phyloP scores from a whole-genome alignment of 2,329 filamentous ascomycete genomes.

The Ophiostoma piceae region DNA sequence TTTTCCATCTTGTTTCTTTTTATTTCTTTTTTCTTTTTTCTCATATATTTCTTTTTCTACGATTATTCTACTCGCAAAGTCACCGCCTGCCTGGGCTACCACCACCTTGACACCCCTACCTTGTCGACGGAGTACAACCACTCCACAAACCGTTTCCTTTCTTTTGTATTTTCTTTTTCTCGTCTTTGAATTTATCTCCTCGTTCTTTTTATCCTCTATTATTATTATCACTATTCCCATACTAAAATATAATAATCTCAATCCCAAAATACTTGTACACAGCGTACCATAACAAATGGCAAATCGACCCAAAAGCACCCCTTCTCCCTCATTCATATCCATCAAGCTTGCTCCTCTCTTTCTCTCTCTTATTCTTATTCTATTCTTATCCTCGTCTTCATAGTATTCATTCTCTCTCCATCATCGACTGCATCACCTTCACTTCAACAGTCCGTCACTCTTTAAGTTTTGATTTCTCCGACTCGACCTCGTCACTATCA shows the following conservation, averaged over 20 bases:
- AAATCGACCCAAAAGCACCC: slow-evolving; percentile 22
- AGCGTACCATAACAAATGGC: background rate
- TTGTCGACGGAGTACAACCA: background rate
- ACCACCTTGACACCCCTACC: slow-evolving; percentile 12
- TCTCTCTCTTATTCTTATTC: slow-evolving; percentile 14
- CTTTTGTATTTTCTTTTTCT: background rate
- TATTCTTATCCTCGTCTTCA: background rate
- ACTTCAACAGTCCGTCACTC: slow-evolving; percentile 23
- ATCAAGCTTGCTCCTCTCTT: slow-evolving; percentile 11
- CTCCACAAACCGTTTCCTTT: slow-evolving; percentile 26
- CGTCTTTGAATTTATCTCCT: background rate
- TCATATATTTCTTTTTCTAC: background rate
- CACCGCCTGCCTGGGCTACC: slow-evolving; percentile 25
- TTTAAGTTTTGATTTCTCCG: slow-evolving; percentile 22
- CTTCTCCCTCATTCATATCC: slow-evolving; percentile 20
- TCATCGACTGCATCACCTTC: slow-evolving; percentile 7
- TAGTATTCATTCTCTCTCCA: background rate
- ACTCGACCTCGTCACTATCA: background rate
- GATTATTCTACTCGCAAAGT: slow-evolving; percentile 17
- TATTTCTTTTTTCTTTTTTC: slow-evolving; percentile 8
- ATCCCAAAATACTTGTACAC: background rate
- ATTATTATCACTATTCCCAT: background rate
- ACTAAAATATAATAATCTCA: background rate
- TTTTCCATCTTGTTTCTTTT: slow-evolving; percentile 3
- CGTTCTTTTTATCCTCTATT: background rate